Percentiles rank a stretch among this genome's conserved stretches.
Evolutionary conservation across 305 asterid genomes (phyloP).

Genomic region (Fraxinus baroniana): DNA sequence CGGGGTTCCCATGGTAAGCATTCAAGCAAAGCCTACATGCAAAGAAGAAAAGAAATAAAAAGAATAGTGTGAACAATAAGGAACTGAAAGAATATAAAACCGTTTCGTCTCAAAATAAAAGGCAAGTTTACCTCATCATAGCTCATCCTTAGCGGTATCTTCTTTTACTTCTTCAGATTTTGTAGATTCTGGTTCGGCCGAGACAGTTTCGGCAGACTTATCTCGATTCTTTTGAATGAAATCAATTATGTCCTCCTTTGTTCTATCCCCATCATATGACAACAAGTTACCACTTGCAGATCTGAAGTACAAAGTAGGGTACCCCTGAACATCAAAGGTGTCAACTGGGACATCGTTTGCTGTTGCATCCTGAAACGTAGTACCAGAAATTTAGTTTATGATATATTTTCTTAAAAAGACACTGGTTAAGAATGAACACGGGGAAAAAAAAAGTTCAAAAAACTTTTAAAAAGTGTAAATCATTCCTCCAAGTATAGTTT

Average conservation of each 20-base stretch:
- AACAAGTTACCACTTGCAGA: constrained; percentile 57
- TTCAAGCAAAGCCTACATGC: constrained; percentile 22
- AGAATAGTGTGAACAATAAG: not conserved
- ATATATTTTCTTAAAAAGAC: not conserved
- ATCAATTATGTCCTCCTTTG: constrained; percentile 63
- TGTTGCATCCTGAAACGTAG: constrained; percentile 58
- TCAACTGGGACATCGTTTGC: constrained; percentile 65
- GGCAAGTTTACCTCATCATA: constrained; percentile 30
- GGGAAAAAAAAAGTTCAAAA: not conserved
- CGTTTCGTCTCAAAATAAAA: not conserved
- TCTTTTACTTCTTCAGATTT: constrained; percentile 28
- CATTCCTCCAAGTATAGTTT: not conserved
- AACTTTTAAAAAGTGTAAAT: not conserved
- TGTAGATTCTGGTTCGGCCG: constrained; percentile 28
- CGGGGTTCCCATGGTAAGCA: constrained; percentile 8
- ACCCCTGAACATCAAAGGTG: constrained; percentile 62
- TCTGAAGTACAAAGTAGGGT: constrained; percentile 78
- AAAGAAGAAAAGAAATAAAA: constrained; percentile 5
- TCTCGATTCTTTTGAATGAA: constrained; percentile 58
- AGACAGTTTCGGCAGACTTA: constrained; percentile 35
- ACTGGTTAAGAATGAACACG: not conserved
- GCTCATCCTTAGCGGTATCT: constrained; percentile 58
- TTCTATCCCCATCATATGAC: constrained; percentile 56
- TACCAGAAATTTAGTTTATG: not conserved
- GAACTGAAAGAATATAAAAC: not conserved